A percentile compares a stretch with the other conserved stretches of the same genome.
These are phyloP conservation scores for Nakataea oryzae DNA, from an alignment of 2,329 filamentous ascomycete genomes.

Conservation along the genomic window DNA sequence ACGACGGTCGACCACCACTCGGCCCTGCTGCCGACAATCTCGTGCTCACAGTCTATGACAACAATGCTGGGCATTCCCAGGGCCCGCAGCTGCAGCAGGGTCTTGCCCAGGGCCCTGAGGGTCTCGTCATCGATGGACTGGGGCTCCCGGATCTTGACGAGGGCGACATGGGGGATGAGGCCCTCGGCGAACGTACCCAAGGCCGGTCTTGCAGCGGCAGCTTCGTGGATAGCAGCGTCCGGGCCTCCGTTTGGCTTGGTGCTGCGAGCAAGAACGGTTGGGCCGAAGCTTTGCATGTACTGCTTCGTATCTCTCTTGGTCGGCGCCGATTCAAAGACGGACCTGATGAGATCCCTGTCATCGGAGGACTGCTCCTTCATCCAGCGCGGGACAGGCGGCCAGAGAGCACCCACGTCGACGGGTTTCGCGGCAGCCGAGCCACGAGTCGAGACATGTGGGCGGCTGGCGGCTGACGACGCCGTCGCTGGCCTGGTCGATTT, in stretches of 20 bases:
- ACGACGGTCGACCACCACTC: slow-evolving; percentile 1
- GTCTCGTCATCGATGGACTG: slow-evolving; percentile 59
- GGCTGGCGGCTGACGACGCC: background rate
- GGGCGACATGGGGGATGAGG: slow-evolving; percentile 55
- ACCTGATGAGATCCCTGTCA: slow-evolving; percentile 71
- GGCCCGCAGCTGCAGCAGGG: slow-evolving; percentile 70
- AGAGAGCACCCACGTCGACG: slow-evolving; percentile 11
- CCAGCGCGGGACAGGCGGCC: background rate
- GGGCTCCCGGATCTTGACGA: slow-evolving; percentile 74
- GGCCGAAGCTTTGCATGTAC: slow-evolving; percentile 78
- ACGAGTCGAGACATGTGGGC: background rate
- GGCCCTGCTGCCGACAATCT: background rate
- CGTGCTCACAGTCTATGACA: slow-evolving; percentile 60
- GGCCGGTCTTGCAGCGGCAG: slow-evolving; percentile 6
- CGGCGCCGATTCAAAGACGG: slow-evolving; percentile 76
- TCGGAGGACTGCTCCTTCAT: background rate
- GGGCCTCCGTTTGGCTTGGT: slow-evolving; percentile 15
- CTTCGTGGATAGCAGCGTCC: slow-evolving; percentile 14
- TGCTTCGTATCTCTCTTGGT: slow-evolving; percentile 89
- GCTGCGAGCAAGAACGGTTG: slow-evolving; percentile 13
- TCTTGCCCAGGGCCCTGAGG: slow-evolving; percentile 68
- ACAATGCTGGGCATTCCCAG: slow-evolving; percentile 76
- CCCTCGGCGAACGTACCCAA: background rate
- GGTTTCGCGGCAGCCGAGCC: background rate
- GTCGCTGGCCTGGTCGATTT: background rate